Evolutionary conservation across 345 rosid species (phyloP).

Genomic region (Gynandropsis gynandra): DNA sequence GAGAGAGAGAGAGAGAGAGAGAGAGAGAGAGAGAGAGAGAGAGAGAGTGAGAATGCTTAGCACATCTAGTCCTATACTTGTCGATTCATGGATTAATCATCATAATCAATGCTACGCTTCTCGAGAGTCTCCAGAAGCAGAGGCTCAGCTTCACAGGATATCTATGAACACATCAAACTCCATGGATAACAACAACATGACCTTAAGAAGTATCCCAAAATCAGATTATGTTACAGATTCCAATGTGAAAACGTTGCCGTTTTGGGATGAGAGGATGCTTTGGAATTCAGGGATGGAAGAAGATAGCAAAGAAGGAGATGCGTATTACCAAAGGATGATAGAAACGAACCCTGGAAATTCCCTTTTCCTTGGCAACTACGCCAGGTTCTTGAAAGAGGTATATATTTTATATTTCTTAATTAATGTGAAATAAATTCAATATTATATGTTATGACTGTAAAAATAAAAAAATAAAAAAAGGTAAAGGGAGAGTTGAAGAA

Average conservation of each 20-base stretch:
- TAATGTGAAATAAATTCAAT: background rate
- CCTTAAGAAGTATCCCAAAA: background rate
- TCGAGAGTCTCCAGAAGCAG: constrained; percentile 41
- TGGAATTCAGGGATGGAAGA: constrained; percentile 46
- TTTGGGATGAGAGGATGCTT: constrained; percentile 25
- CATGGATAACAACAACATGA: constrained; percentile 21
- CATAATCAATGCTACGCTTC: constrained; percentile 4
- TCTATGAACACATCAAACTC: constrained; percentile 26
- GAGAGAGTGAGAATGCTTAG: constrained; percentile 35
- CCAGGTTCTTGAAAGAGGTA: constrained; percentile 68
- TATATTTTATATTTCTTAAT: background rate
- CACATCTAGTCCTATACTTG: constrained; percentile 43
- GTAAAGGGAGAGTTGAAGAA: constrained; percentile 44
- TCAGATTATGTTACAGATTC: constrained; percentile 11
- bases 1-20: constrained; percentile 7
- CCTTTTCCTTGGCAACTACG: constrained; percentile 58
- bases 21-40: background rate
- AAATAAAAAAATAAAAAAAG: constrained; percentile 24
- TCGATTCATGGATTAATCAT: constrained; percentile 51
- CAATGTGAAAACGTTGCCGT: constrained; percentile 9
- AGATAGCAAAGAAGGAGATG: constrained; percentile 27
- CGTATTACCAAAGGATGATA: constrained; percentile 54
- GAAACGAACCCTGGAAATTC: constrained; percentile 45
- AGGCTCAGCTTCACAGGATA: constrained; percentile 35
- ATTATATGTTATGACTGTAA: too few species aligned